Evolutionary conservation across 129 eudicot species (phyloP), one percentile per base, ranked within the genome.

Genomic region (Apium graveolens): DNA sequence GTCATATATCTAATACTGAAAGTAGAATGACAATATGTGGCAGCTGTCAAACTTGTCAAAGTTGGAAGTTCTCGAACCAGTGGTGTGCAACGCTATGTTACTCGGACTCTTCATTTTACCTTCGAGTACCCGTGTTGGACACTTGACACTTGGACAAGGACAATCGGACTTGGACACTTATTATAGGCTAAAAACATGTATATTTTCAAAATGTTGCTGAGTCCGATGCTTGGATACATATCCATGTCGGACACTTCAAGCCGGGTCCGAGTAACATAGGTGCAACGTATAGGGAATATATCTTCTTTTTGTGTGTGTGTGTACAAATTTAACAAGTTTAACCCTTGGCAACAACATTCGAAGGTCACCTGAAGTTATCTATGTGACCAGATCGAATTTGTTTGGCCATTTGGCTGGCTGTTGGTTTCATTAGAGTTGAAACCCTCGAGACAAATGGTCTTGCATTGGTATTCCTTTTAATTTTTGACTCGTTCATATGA

Each of bases 361-460:
- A 16, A 39, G 75, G 63, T 77, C 43, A 94, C 98, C 96, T 95
- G 77, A 80, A 77, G 74, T 81, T n/a, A 80, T 77, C 86, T 69
- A 80, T 70, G 76, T 87, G 87, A 38, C 81, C 85, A 27, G 85
- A 85, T 70, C 69, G 92, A 69, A 86, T 91, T 88, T 91, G 98
- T 85, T 90, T 91, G 79, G 98, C 98, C 86, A 95, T 74, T 79
- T 90, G 96, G 89, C 98, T 95, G 34, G 97, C 94, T 60, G 98
- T 95, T 76, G 98, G 98, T 81, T 95, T 91, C 98, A 91, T 95
- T 76, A 95, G 91, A 75, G 98, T 95, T 78, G 98, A 91, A 83
- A 85, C 78, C 86, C 96, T 95, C 7, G 89, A 84, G 32, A 80
- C 70, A 66, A 80, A 82, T 45, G 92, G 87, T 86, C 90, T 94